A percentile compares a stretch with the other conserved stretches of the same genome.
phyloP scores from a whole-genome alignment of 345 rosid species.

The Brassica nigra region DNA sequence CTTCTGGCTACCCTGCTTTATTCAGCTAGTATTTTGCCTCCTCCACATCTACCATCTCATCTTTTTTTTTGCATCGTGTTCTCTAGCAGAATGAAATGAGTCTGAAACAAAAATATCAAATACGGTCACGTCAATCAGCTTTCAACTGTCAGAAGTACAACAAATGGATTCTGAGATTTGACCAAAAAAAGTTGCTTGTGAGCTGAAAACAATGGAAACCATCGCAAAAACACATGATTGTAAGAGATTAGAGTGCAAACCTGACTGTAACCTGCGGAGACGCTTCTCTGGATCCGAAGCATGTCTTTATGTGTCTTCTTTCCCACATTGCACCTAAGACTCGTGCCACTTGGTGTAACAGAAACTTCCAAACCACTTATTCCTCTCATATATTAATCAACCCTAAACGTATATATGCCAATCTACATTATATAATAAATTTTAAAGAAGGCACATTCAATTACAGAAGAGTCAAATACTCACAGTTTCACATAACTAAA shows the following conservation, averaged over 20 bases:
- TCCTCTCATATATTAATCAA: no score
- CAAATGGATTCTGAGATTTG: neutral
- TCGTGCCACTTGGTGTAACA: slow-evolving; percentile 63
- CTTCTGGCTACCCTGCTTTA: slow-evolving; percentile 75
- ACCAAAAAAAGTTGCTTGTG: neutral
- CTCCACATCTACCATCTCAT: slow-evolving; percentile 64
- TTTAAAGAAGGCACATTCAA: no score
- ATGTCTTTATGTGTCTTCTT: slow-evolving; percentile 94
- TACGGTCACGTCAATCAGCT: slow-evolving; percentile 8
- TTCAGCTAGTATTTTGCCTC: slow-evolving; percentile 81
- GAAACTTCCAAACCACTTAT: slow-evolving; percentile 60
- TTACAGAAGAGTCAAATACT: no score
- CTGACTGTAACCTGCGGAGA: slow-evolving; percentile 90
- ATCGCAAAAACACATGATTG: neutral
- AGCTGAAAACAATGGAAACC: neutral
- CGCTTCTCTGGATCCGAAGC: slow-evolving; percentile 79
- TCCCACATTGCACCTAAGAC: slow-evolving; percentile 91
- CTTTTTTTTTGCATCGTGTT: slow-evolving; percentile 73
- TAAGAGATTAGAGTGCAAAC: slow-evolving; percentile 39
- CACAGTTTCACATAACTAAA: no score
- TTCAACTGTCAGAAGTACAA: neutral
- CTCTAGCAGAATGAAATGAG: slow-evolving; percentile 82
- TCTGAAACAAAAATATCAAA: slow-evolving; percentile 46
- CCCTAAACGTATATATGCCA: no score
- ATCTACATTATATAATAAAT: no score